Base-by-base conservation (phyloP, 2,329 filamentous ascomycete species). In the Epichloe uncinata region DNA sequence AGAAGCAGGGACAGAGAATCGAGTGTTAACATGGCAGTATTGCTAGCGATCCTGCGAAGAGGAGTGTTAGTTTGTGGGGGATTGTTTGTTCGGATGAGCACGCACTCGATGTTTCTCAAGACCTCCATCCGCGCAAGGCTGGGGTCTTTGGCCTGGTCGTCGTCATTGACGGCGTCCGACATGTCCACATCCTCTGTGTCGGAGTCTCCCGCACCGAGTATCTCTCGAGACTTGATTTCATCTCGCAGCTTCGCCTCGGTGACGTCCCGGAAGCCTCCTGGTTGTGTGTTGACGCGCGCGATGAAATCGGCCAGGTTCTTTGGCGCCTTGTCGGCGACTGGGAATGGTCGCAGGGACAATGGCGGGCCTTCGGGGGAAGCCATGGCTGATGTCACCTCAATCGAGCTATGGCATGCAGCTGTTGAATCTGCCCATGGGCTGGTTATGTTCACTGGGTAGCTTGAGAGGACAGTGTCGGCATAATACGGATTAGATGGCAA, bases 1-100 rank as follows among this genome's bases (percentile, higher is more conserved):
- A 93, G 73, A 1, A 95, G 73, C 6, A 95, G 76, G 33, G 89
- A 95, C 50, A 95, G 70, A 58, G 90, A 87, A 63, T 95, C 87
- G 58, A 94, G 79, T 6, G 83, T 81, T 52, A 86, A 74, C 61
- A 85, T 73, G 40, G 82, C 75, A 49, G 79, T 77, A 56, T 84
- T 78, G 50, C 61, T 59, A 30, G 66, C 66, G 44, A 67, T 56
- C 40, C 66, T 69, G 52, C 6, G 42, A 43, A 9, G 9, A 34
- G 11, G 9, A 4, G 51, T 35, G 49, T 53, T 34, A 36, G 33
- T 30, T 4, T 18, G 13, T 9, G 45, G 2, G 5, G 35, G 20
- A 16, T 7, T 15, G 22, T 40, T 22, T 18, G 12, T 33, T 52
- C 33, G 30, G 37, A 26, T 8, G 15, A 15, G 5, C 15, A 55